phyloP scores from a whole-genome alignment of 441 rosid species.

The Bocquillonia castaneifolia region DNA sequence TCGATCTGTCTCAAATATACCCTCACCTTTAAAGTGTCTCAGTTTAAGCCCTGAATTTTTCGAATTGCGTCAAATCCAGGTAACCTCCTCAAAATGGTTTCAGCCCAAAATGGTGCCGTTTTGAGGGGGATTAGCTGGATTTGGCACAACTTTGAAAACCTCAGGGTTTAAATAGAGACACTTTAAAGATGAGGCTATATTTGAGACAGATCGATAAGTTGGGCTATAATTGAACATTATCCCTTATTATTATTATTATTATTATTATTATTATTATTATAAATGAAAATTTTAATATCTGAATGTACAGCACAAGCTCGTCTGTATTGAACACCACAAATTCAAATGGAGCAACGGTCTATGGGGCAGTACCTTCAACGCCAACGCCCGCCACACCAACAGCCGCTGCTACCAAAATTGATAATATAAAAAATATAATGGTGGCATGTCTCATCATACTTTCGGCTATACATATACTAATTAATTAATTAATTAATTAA shows the following conservation, averaged over 20 bases:
- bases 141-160: no score
- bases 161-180: no score
- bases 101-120: no score
- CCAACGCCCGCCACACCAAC: constrained; percentile 54
- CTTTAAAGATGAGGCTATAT: no score
- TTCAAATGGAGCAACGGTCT: constrained; percentile 70
- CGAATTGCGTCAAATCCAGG: no score
- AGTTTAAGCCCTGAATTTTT: no score
- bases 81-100: no score
- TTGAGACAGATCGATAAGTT: no score
- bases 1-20: no score
- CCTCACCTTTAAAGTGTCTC: no score
- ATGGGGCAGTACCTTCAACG: constrained; percentile 62
- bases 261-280: neutral
- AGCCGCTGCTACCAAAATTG: constrained; percentile 36
- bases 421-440: neutral
- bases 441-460: constrained; percentile 16
- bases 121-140: no score
- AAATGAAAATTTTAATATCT: neutral
- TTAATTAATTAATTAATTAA: neutral
- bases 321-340: constrained; percentile 73
- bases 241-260: neutral
- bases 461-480: neutral
- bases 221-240: neutral
- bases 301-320: constrained; percentile 75